Evolutionary conservation across 1,139 yeast species (phyloP), one percentile per base, ranked within the genome.

Genomic region (Kluyveromyces sp.): DNA sequence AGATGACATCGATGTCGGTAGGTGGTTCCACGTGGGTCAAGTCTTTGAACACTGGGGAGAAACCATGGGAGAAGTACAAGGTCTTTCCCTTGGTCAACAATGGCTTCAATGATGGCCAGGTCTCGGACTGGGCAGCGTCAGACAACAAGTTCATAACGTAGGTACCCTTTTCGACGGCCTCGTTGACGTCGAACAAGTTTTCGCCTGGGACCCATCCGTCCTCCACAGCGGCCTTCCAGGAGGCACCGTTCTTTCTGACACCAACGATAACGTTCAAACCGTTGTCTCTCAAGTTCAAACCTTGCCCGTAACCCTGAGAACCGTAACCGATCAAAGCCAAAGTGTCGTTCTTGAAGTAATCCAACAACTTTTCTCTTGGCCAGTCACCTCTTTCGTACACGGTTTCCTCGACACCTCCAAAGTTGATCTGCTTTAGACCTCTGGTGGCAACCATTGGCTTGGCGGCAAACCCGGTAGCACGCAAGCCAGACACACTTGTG

Each of bases 131-230:
- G 63, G 98, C 97, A 67, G 98, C 98, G 68, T 92, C 98, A 46
- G 97, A 89, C 64, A 92, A 79, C 74, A 92, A 79, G 85, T 94
- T 89, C 97, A 92, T 89, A 71, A 92, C 74, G 70, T 80, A 80
- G 63, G 96, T 83, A 77, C 98, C 98, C 71, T 77, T 83, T 60
- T 69, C 59, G 68, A 92, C 83, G 61, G 98, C 98, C 74, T 89
- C 96, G 58, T 78, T 77, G 59, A 92, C 96, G 55, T 83, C 89
- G 69, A 92, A 92, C 70, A 92, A 79, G 81, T 85, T 92, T 78
- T 92, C 87, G 69, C 98, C 98, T 68, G 96, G 96, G 60, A 92
- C 96, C 98, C 98, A 92, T 61, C 98, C 98, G 71, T 92, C 98
- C 73, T 92, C 98, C 63, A 87, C 74, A 65, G 98, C 98, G 60